A percentile compares a stretch with the other conserved stretches of the same genome.
These are phyloP conservation scores for Metschnikowia orientalis DNA, from an alignment of 805 yeast species.

Conservation along the genomic window DNA sequence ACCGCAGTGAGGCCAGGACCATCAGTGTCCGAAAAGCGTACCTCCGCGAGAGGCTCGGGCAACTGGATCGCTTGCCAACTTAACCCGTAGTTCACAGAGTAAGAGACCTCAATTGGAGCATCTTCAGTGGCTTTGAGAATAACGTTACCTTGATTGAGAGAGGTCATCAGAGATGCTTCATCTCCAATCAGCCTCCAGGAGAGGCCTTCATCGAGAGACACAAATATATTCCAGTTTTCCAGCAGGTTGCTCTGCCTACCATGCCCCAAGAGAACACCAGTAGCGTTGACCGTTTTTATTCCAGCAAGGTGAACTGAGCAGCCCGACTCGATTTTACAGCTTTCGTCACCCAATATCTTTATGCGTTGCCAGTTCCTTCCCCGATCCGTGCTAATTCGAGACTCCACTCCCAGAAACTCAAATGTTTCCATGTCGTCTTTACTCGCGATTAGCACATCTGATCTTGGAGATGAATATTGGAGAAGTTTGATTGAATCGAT, in stretches of 20 bases:
- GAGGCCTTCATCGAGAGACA: constrained; percentile 76
- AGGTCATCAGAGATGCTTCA: constrained; percentile 49
- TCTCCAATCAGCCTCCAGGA: constrained; percentile 59
- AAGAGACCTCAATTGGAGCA: constrained; percentile 13
- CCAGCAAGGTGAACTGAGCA: constrained; percentile 44
- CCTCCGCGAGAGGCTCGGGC: no score
- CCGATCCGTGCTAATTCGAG: no score
- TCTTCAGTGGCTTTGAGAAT: constrained; percentile 36
- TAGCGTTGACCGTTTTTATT: no score
- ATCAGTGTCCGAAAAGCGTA: no score
- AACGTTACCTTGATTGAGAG: constrained; percentile 78
- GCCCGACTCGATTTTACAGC: constrained; percentile 40
- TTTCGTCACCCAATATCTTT: constrained; percentile 40
- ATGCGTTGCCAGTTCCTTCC: constrained; percentile 53
- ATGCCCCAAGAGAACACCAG: no score
- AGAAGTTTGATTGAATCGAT: no score
- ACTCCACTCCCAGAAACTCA: no score
- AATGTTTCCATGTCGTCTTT: no score
- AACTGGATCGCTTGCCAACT: no score
- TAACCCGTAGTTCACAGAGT: constrained; percentile 22
- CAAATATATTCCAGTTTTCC: constrained; percentile 43
- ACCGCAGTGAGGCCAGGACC: no score
- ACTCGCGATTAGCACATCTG: no score
- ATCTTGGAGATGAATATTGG: no score
- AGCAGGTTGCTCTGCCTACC: constrained; percentile 45